Conservation (phyloP, 2,329 filamentous ascomycete genomes). For the Juglanconis oblonga region DNA sequence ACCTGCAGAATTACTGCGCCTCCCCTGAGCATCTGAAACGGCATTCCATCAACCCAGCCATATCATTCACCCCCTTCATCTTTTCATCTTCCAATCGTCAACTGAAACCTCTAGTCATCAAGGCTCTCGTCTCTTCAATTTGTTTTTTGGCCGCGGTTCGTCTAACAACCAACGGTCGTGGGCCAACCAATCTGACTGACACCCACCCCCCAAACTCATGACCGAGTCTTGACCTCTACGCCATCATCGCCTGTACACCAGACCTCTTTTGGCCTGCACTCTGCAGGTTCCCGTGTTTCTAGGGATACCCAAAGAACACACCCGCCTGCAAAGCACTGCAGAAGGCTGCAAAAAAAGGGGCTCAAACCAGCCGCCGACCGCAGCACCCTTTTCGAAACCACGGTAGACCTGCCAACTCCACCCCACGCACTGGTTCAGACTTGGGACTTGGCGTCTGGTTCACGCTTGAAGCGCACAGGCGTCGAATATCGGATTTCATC, state of each 20-base stretch:
- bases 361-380: slow-evolving; percentile 14
- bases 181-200: background rate
- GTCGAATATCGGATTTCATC: background rate
- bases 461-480: background rate
- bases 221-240: too few species aligned
- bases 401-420: background rate
- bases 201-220: background rate
- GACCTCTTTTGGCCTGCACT: too few species aligned
- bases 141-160: background rate
- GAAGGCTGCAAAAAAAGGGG: slow-evolving; percentile 8
- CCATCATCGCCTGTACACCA: too few species aligned
- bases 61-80: slow-evolving; percentile 3
- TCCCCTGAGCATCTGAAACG: slow-evolving; percentile 19
- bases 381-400: slow-evolving; percentile 15
- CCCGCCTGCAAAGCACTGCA: background rate
- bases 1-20: slow-evolving; percentile 13
- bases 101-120: background rate
- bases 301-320: background rate
- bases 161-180: background rate
- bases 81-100: background rate
- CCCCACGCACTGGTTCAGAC: background rate
- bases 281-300: too few species aligned
- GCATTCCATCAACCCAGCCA: slow-evolving; percentile 10
- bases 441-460: background rate
- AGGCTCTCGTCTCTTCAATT: background rate